Conservation (phyloP, 2,329 filamentous ascomycete species). For the Penicillium freii region DNA sequence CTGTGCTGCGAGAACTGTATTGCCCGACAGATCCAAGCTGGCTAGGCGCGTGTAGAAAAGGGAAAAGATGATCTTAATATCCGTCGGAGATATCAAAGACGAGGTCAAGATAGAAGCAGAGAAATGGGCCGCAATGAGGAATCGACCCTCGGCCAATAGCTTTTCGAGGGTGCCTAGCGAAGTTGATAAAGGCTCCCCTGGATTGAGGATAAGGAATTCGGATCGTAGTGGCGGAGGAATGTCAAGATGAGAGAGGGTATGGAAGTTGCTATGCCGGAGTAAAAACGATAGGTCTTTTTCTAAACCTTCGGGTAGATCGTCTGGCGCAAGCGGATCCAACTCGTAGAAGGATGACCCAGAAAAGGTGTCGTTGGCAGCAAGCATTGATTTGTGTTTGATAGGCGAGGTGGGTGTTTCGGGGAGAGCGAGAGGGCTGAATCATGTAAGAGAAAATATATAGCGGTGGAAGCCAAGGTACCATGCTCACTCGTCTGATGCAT, state of each 20-base stretch:
- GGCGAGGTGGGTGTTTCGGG: conserved; percentile 21
- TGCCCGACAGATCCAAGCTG: conserved; percentile 76
- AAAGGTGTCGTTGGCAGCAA: conserved; percentile 18
- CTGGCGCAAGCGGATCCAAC: conserved; percentile 37
- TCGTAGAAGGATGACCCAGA: conserved; percentile 32
- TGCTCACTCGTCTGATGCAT: conserved; percentile 66
- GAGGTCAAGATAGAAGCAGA: conserved; percentile 45
- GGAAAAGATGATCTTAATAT: conserved; percentile 67
- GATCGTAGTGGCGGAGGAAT: conserved; percentile 66
- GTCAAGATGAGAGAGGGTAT: conserved; percentile 66
- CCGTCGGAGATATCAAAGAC: conserved; percentile 43
- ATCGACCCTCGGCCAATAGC: conserved; percentile 71
- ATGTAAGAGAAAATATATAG: not conserved
- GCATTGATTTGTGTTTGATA: conserved; percentile 13
- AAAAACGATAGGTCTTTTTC: conserved; percentile 77
- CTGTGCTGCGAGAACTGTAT: conserved; percentile 64
- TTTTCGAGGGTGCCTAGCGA: conserved; percentile 53
- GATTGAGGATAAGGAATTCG: conserved; percentile 61
- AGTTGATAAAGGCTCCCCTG: conserved; percentile 54
- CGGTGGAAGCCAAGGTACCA: not conserved
- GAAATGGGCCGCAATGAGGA: conserved; percentile 68
- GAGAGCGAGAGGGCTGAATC: conserved; percentile 28
- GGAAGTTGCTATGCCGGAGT: conserved; percentile 76
- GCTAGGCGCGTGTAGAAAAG: conserved; percentile 79
- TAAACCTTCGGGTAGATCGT: conserved; percentile 39